These are phyloP conservation scores for Periconia digitata DNA, from an alignment of 2,329 filamentous ascomycete genomes.

Conservation along the genomic window DNA sequence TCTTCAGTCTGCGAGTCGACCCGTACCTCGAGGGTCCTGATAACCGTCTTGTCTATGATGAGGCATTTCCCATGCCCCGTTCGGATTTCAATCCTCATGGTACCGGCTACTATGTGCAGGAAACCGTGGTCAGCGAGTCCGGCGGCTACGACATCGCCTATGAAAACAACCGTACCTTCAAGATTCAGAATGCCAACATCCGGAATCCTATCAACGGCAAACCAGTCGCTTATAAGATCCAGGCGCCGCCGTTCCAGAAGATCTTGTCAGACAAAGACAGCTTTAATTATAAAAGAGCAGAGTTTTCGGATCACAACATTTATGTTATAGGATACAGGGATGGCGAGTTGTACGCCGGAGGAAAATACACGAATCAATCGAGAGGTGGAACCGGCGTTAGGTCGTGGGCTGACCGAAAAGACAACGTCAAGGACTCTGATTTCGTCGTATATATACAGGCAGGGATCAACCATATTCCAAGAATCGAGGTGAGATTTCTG, in stretches of 20 bases:
- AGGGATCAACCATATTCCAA: conserved; percentile 59
- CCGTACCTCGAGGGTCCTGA: conserved; percentile 49
- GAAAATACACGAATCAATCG: conserved; percentile 63
- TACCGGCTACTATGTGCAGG: conserved; percentile 50
- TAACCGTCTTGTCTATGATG: conserved; percentile 53
- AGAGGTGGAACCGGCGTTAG: conserved; percentile 52
- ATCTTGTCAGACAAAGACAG: conserved; percentile 56
- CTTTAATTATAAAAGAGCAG: conserved; percentile 59
- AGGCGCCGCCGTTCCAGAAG: conserved; percentile 53
- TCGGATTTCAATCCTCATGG: conserved; percentile 59
- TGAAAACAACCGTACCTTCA: conserved; percentile 50
- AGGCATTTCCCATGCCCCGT: conserved; percentile 62
- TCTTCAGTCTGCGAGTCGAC: conserved; percentile 62
- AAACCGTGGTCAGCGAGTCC: conserved; percentile 52
- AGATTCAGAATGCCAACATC: conserved; percentile 50
- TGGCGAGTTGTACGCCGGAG: conserved; percentile 62
- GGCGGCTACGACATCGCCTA: conserved; percentile 54
- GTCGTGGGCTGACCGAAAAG: conserved; percentile 54
- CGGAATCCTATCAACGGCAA: conserved; percentile 52
- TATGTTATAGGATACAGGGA: conserved; percentile 61
- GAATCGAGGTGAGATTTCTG: conserved; percentile 45
- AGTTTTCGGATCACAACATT: conserved; percentile 61
- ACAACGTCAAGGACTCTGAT: conserved; percentile 58
- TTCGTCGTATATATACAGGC: conserved; percentile 61
- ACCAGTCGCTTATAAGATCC: conserved; percentile 54